phyloP scores from a whole-genome alignment of 2,329 filamentous ascomycete genomes.

The Trichophyton benhamiae region DNA sequence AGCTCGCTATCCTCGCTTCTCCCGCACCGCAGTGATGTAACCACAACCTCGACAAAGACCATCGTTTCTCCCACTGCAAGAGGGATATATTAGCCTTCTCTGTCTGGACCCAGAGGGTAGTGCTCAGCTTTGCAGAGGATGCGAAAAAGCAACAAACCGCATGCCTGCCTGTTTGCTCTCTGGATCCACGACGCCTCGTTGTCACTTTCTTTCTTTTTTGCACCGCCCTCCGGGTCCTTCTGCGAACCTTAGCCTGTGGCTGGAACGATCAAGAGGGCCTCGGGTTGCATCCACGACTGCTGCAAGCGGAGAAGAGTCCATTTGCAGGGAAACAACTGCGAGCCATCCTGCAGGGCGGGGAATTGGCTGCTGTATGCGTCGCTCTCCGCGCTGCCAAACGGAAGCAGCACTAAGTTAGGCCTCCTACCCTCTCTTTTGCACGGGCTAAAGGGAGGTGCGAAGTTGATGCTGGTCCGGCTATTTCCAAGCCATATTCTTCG shows the following conservation, averaged over 20 bases:
- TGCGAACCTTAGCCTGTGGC: conserved; percentile 1
- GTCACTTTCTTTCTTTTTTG: background rate
- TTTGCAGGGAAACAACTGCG: background rate
- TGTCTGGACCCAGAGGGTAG: too few species aligned
- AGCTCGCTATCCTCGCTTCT: background rate
- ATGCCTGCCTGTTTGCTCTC: background rate
- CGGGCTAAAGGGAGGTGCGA: background rate
- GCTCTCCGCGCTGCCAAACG: background rate
- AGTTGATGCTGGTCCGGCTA: background rate
- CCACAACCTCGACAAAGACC: background rate
- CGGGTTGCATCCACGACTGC: background rate
- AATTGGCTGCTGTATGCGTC: background rate
- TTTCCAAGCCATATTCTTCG: background rate
- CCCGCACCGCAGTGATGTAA: background rate
- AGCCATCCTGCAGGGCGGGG: background rate
- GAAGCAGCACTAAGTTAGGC: background rate
- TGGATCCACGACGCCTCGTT: too few species aligned
- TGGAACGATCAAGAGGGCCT: background rate
- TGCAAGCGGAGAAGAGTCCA: background rate
- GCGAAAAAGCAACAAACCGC: background rate
- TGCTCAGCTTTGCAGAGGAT: background rate
- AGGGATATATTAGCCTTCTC: too few species aligned
- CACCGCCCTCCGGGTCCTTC: background rate
- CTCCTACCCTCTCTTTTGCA: background rate
- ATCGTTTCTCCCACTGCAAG: background rate